Evolutionary conservation across 371 early-diverging fungal genomes (phyloP).

Genomic region (Mortierella sp.): DNA sequence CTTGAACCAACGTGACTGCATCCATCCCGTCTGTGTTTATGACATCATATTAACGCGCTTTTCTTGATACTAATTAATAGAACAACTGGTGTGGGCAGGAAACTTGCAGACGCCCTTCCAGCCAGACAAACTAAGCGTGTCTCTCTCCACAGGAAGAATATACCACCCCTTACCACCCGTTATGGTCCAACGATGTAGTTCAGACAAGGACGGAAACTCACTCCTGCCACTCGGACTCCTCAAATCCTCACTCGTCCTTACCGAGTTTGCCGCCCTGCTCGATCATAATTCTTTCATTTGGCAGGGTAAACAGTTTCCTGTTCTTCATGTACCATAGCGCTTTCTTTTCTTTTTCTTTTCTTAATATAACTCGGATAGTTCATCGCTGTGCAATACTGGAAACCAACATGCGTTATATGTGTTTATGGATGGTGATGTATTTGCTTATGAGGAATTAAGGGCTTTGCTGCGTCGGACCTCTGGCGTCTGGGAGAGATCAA

Average conservation of each 20-base stretch:
- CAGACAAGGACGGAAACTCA: background rate
- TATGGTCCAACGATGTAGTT: background rate
- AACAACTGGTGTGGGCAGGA: constrained; percentile 45
- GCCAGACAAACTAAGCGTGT: constrained; percentile 41
- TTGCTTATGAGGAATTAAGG: background rate
- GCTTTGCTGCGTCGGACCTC: background rate
- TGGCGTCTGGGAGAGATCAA: constrained; percentile 8
- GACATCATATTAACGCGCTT: background rate
- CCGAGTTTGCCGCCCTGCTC: constrained; percentile 34
- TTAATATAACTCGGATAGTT: background rate
- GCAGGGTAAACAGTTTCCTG: constrained; percentile 31
- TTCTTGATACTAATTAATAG: constrained; percentile 17
- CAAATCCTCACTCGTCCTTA: constrained; percentile 48
- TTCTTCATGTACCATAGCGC: background rate
- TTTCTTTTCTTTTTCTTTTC: background rate
- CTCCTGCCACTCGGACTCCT: constrained; percentile 29
- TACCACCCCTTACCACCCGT: constrained; percentile 42
- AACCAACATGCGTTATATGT: background rate
- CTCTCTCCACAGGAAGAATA: constrained; percentile 39
- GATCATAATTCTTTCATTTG: constrained; percentile 31
- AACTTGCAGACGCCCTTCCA: constrained; percentile 36
- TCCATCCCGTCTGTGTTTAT: background rate
- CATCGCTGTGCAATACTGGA: background rate
- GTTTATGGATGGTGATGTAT: background rate
- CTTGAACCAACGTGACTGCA: background rate